These are phyloP conservation scores for Myxozyma lipomycoides DNA, from an alignment of 805 yeast genomes.

Conservation along the genomic window DNA sequence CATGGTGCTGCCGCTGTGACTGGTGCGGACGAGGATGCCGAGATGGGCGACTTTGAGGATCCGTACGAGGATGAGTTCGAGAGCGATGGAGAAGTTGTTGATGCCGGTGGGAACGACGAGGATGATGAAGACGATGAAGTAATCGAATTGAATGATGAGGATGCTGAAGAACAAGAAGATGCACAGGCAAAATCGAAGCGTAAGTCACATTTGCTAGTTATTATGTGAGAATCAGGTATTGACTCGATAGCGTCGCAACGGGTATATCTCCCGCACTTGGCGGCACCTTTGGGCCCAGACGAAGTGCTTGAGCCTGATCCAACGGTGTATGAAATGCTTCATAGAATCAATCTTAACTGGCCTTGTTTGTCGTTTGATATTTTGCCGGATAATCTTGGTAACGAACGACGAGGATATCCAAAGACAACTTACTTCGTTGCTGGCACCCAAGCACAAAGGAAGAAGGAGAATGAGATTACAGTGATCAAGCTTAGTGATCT, in stretches of 20 bases:
- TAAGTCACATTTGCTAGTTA: background rate
- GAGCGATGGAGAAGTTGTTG: conserved; percentile 40
- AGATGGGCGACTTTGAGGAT: conserved; percentile 57
- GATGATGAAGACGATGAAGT: conserved; percentile 73
- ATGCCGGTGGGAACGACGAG: conserved; percentile 71
- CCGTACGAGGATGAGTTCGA: conserved; percentile 52
- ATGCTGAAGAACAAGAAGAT: conserved; percentile 58
- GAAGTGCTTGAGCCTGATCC: conserved; percentile 97
- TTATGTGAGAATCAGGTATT: background rate
- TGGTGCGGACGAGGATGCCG: conserved; percentile 30
- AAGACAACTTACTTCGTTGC: conserved; percentile 81
- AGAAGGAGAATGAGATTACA: conserved; percentile 83
- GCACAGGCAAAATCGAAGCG: conserved; percentile 40
- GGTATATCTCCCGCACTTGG: conserved; percentile 81
- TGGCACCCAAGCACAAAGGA: conserved; percentile 87
- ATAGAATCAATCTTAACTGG: conserved; percentile 91
- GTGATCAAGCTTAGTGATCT: conserved; percentile 78
- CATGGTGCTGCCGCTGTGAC: conserved; percentile 5
- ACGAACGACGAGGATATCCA: conserved; percentile 85
- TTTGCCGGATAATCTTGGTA: conserved; percentile 79
- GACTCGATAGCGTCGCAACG: conserved; percentile 40
- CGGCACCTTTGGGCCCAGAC: conserved; percentile 88
- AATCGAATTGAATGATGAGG: conserved; percentile 76
- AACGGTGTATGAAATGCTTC: conserved; percentile 92
- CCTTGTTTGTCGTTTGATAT: conserved; percentile 91